Conservation (phyloP, 352 stramenopile genomes). For the Phytophthora sojae region DNA sequence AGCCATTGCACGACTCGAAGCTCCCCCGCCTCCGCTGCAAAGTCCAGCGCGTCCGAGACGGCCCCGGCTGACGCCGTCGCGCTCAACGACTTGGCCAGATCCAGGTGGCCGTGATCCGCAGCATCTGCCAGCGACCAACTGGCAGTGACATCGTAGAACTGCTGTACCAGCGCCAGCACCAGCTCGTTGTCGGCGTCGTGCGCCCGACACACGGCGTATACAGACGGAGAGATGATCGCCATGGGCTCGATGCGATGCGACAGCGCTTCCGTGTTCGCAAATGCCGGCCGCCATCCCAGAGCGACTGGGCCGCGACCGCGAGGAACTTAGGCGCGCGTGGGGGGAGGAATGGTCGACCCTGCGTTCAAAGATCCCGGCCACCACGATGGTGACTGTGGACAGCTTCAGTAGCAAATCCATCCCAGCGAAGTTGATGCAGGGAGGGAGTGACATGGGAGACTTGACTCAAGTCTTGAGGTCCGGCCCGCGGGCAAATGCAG, state of each 20-base stretch:
- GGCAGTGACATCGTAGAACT: slow-evolving; percentile 50
- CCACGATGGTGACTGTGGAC: not conserved
- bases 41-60: slow-evolving; percentile 31
- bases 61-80: slow-evolving; percentile 3
- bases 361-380: slow-evolving; percentile 4
- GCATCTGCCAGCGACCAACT: slow-evolving; percentile 48
- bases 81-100: slow-evolving; percentile 42
- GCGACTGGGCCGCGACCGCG: not conserved
- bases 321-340: not conserved
- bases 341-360: not conserved
- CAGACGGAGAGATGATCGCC: slow-evolving; percentile 40
- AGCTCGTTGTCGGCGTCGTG: slow-evolving; percentile 34
- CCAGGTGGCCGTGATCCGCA: slow-evolving; percentile 47
- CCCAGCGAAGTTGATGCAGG: no score
- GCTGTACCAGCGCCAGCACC: slow-evolving; percentile 48
- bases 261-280: slow-evolving; percentile 11
- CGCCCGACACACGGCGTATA: slow-evolving; percentile 47
- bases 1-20: slow-evolving; percentile 45
- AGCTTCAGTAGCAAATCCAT: no score
- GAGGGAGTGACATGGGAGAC: no score
- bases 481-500: slow-evolving; percentile 6
- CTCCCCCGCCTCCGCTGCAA: slow-evolving; percentile 32
- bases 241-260: not conserved
- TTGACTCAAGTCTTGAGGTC: no score
- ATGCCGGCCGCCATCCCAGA: not conserved